Evolutionary conservation across 257 asterid genomes (phyloP), one percentile per base, ranked within the genome.

Genomic region (Petunia secreta): DNA sequence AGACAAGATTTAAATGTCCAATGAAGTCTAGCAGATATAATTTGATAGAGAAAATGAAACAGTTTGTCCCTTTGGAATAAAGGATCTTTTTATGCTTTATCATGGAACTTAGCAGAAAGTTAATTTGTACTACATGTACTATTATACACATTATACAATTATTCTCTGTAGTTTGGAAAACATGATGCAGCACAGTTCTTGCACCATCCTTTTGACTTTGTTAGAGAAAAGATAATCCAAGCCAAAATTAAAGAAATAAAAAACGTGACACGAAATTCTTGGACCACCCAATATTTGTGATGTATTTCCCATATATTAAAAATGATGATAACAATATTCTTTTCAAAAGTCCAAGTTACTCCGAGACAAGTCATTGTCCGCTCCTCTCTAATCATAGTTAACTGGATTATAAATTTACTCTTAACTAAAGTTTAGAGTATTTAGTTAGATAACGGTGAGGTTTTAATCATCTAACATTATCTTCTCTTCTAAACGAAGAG

Each of bases 121-220:
- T 69, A 43, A 39, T 39, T 65, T 25, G 25, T 25, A 25, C 25
- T 25, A 25, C 25, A 25, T 25, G 25, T 25, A 25, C 25, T 25
- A 11, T 59, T 34, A 62, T 10, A 4, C 41, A 63, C 4, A 37
- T n/a, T 34, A 63, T 9, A 63, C 4, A 69, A 37, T 44, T 25
- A 16, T 68, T 16, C 48, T 48, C 34, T 25, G 0, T 71, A 46
- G 5, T 71, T 10, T 48, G 25, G 10, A 34, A 73, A 73, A 50
- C 36, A 50, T 50, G 62, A 73, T 50, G 57, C 57, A 52, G 11
- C 57, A 10, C 9, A 52, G 57, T 52, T 60, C 62, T 73, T 50
- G 77, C 36, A 50, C 77, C 2, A 73, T 73, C 77, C 46, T 2
- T 25, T 50, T 71, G 77, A 71, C 62, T 50, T 34, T 53, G 34